phyloP scores from a whole-genome alignment of 306 rosid species.

The Canavalia ensiformis region DNA sequence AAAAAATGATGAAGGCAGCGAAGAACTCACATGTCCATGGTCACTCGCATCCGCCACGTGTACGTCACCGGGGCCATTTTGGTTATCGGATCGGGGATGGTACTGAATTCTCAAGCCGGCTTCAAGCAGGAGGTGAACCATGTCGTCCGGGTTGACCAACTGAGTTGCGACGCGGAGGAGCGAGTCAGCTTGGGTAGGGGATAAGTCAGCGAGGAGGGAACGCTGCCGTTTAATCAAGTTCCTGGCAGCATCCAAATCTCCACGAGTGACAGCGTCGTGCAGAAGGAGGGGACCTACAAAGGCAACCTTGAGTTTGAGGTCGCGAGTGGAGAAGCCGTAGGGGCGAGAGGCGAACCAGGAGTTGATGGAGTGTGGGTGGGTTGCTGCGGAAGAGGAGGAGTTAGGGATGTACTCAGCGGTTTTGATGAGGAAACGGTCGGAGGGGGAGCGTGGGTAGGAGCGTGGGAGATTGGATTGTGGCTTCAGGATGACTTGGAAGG shows the following conservation, averaged over 20 bases:
- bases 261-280: conserved; percentile 57
- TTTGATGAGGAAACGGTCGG: conserved; percentile 77
- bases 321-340: conserved; percentile 31
- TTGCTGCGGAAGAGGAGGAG: conserved; percentile 36
- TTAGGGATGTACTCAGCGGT: conserved; percentile 46
- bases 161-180: conserved; percentile 68
- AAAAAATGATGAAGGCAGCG: background rate
- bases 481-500: conserved; percentile 82
- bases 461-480: conserved; percentile 71
- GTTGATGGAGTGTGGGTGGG: conserved; percentile 51
- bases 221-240: conserved; percentile 68
- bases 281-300: conserved; percentile 73
- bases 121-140: conserved; percentile 73
- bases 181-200: conserved; percentile 52
- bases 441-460: conserved; percentile 74
- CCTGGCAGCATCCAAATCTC: conserved; percentile 62
- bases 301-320: conserved; percentile 69
- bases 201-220: conserved; percentile 58
- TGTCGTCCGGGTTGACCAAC: conserved; percentile 65
- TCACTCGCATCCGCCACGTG: conserved; percentile 63
- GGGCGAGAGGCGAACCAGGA: conserved; percentile 59
- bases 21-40: conserved; percentile 40
- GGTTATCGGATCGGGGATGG: background rate
- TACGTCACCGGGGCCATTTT: conserved; percentile 45
- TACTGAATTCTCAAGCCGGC: conserved; percentile 70